Evolutionary conservation across 2,329 filamentous ascomycete species (phyloP), one percentile per base, ranked within the genome.

Genomic region (Aspergillus pseudotamarii): DNA sequence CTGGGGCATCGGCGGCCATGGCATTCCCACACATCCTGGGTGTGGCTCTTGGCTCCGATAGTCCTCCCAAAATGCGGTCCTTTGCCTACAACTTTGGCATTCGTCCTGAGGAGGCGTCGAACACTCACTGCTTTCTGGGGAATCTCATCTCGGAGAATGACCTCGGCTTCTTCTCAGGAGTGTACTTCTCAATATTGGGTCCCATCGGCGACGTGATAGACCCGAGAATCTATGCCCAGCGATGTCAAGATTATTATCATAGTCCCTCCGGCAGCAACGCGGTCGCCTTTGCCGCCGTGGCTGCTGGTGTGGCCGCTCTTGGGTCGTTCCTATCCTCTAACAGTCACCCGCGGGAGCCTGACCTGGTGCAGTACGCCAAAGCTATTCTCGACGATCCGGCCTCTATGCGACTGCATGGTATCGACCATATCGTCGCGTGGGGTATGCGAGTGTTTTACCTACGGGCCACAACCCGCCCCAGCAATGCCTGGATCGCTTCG

Each of bases 11-110:
- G 3, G 72, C 71, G 19, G 72, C 72, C 56, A 75, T 71, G 71
- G 71, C 71, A 32, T 75, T 75, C 23, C 72, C 72, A 23, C 71
- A 74, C 30, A 66, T 75, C 19, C 51, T 75, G 21, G 68, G 72
- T 14, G 43, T 68, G 59, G 68, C 70, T 64, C 66, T 74, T 10
- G 72, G 72, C 1, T 71, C 71, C 12, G 63, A 71, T 43, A 68
- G 48, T 30, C 71, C 71, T 61, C 72, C 73, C 2, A 70, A 72
- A 48, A 66, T 67, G 36, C 50, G 61, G 3, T 73, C 73, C 1
- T 68, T 70, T n/a, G 72, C 73, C 6, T 74, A 73, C 63, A 75
- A 73, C 64, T 75, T 75, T 62, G 73, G 73, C 10, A 70, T 74
- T 36, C 71, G 72, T 10, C 72, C 72, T 0, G 72, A 74, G 23